Percentiles rank a stretch among this genome's conserved stretches.
phyloP scores from a whole-genome alignment of 78 protist species.

The Dictyostelium brefeldianum region DNA sequence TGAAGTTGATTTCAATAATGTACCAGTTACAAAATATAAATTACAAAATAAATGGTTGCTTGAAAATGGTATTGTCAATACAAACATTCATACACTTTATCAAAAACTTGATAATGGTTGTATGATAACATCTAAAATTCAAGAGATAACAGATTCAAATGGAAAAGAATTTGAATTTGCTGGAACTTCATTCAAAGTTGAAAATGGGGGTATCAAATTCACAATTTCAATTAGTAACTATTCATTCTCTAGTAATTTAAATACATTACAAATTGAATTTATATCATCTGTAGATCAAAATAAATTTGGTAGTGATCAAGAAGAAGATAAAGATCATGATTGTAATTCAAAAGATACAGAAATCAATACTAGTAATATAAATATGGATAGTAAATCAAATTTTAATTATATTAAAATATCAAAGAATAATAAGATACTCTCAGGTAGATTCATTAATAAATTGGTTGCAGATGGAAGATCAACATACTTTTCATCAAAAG shows the following conservation, averaged over 20 bases:
- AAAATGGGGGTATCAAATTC: neutral
- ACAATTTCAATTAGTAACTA: neutral
- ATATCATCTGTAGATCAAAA: neutral
- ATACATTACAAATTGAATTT: neutral
- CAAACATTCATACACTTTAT: too few relatives aligned
- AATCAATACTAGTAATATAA: neutral
- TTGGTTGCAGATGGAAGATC: slow-evolving; percentile 12
- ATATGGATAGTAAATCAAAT: neutral
- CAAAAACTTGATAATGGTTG: neutral
- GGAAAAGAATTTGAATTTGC: neutral
- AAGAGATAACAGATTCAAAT: neutral
- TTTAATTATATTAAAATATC: neutral
- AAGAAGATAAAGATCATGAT: neutral
- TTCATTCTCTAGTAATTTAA: neutral
- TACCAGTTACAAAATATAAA: neutral
- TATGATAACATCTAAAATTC: neutral
- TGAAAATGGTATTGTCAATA: neutral
- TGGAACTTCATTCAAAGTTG: neutral
- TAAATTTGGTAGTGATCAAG: too few relatives aligned
- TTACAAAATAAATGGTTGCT: neutral
- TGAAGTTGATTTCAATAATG: neutral
- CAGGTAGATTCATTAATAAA: slow-evolving; percentile 5
- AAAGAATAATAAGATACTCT: neutral
- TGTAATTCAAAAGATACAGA: neutral
- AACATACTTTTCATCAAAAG: neutral